Conservation (phyloP, 2,329 filamentous ascomycete species). For the Remersonia thermophila region DNA sequence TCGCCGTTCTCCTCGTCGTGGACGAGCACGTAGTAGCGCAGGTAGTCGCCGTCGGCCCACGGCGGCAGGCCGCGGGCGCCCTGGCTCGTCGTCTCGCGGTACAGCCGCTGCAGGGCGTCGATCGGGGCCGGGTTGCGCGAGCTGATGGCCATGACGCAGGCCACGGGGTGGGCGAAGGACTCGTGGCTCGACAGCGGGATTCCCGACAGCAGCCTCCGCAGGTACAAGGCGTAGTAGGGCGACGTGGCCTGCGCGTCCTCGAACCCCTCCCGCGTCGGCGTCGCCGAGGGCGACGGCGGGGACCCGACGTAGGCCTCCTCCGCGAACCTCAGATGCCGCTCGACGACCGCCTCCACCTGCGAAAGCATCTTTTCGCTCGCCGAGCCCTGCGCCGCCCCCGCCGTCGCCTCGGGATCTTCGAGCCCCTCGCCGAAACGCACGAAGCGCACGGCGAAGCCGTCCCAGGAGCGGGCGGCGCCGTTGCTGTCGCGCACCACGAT, state of each 20-base stretch:
- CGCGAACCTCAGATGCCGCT: slow-evolving; percentile 64
- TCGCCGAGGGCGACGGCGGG: slow-evolving; percentile 23
- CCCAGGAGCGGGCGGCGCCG: slow-evolving; percentile 68
- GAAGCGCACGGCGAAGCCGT: slow-evolving; percentile 86
- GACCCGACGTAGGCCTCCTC: slow-evolving; percentile 40
- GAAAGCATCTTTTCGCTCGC: slow-evolving; percentile 31
- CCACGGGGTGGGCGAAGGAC: slow-evolving; percentile 88
- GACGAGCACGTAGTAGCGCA: slow-evolving; percentile 91
- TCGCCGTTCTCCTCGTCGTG: slow-evolving; percentile 95
- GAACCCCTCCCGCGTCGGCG: slow-evolving; percentile 28
- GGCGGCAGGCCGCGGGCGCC: slow-evolving; percentile 61
- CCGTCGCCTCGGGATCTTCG: slow-evolving; percentile 33
- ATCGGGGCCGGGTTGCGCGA: slow-evolving; percentile 75
- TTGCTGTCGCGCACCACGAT: slow-evolving; percentile 84
- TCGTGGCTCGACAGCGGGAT: slow-evolving; percentile 72
- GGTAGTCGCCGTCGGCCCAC: slow-evolving; percentile 85
- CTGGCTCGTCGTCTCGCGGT: slow-evolving; percentile 75
- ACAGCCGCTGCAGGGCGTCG: slow-evolving; percentile 73
- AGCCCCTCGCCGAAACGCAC: slow-evolving; percentile 53
- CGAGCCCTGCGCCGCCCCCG: slow-evolving; percentile 3
- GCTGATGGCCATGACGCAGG: slow-evolving; percentile 88
- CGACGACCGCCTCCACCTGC: slow-evolving; percentile 69
- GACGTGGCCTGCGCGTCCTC: slow-evolving; percentile 45
- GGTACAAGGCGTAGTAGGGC: slow-evolving; percentile 74
- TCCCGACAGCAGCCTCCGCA: slow-evolving; percentile 71